Evolutionary conservation across 2,329 filamentous ascomycete genomes (phyloP), one percentile per base, ranked within the genome.

Genomic region (Aureobasidium musti): DNA sequence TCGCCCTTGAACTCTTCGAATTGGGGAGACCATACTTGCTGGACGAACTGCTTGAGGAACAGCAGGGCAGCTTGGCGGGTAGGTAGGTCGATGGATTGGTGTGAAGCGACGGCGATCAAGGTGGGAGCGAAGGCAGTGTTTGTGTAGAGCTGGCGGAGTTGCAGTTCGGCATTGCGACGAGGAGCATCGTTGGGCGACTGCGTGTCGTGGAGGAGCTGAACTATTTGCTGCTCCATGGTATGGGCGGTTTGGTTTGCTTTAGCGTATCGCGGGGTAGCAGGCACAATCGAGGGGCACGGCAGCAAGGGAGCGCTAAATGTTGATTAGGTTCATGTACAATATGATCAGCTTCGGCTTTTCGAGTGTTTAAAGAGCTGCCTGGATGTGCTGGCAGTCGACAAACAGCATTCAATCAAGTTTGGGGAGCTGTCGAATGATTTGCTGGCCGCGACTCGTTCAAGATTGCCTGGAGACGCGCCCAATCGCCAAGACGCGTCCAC

Each of bases 171-270:
- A 77, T 91, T 87, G 77, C 91, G 92, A 78, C 94, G 89, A 67
- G 90, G 88, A 65, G 81, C 87, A 77, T 94, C 89, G 67, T 88
- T 86, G 68, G 90, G 74, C 70, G 89, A 88, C 81, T 96, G 92
- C 59, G 93, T 96, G 79, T 92, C 91, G 74, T 89, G 87, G 70
- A 99, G 88, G 77, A 98, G 86, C 79, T 89, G 88, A 73, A 95
- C 88, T 78, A 99, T 87, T 83, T 96, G 89, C 81, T 96, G 89
- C 85, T 97, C 93, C 92, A 97, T 97, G 37, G 17, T 41, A 7
- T 37, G 5, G n/a, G 6, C 35, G 37, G 23, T 43, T 23, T 49
- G 19, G 41, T 56, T 30, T 49, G 19, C 57, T 56, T 33, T 61
- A 61, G 57, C 57, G 57, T 61, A 61, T 61, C 37, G 57, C 57